Evolutionary conservation across 148 eudicot genomes (phyloP), one percentile per base, ranked within the genome.

Genomic region (Silene conica): DNA sequence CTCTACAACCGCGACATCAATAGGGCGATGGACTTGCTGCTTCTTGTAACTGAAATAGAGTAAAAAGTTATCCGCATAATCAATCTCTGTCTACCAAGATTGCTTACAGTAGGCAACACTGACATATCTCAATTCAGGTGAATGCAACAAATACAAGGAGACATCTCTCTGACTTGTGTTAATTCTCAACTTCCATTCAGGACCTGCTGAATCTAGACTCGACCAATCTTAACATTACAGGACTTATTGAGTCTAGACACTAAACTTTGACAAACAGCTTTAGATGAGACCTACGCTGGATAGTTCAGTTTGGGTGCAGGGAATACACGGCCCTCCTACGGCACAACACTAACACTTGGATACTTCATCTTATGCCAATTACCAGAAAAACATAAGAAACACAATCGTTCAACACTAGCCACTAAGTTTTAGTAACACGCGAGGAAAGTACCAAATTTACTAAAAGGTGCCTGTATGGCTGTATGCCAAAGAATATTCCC

Each of bases 11-110:
- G 6, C 41, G 9, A 46, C 58, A 8, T 63, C 41, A 62, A n/a
- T 50, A 11, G 72, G 60, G 60, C 16, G 72, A 69, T 52, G 60
- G 60, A 15, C 72, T 52, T 26, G 59, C 59, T 26, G 72, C 72
- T 69, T 69, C 72, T 25, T 69, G 72, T 25, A 69, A 52, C 72
- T 69, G 60, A 50, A 54, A 69, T 69, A 34, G 41, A 50, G 43
- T 7, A 50, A 52, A 23, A 25, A 26, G 31, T 45, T 3, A 46
- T 11, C 0, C 54, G 21, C 26, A 4, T 11, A 45, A 45, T 21
- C 55, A 45, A 46, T 45, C 50, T 65, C 43, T 26, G 45, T 23
- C n/a, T 28, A 13, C 15, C 19, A 31, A 3, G 18, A 14, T 34
- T 26, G 48, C 22, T 8, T 34, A 65, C 21, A 18, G 43, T 4